Percentiles rank a stretch among this genome's conserved stretches.
Conservation (phyloP, 305 asterid genomes). For the Withania somnifera region DNA sequence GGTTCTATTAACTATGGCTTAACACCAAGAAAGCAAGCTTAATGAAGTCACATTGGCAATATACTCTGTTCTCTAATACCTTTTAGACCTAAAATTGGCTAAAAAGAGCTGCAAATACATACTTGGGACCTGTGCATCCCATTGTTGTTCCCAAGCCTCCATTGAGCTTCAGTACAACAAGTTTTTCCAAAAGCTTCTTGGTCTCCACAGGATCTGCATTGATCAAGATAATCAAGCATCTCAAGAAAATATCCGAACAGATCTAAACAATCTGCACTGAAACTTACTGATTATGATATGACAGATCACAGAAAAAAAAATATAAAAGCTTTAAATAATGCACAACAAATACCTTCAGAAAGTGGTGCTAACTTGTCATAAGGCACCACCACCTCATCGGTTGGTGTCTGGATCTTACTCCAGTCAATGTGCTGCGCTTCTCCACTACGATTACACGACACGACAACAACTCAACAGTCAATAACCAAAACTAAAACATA, state of each 20-base stretch:
- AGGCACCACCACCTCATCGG: constrained; percentile 95
- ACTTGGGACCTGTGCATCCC: constrained; percentile 99
- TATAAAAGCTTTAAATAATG: background rate
- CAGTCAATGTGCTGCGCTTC: constrained; percentile 82
- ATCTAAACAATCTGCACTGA: background rate
- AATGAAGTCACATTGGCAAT: background rate
- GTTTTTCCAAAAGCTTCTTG: constrained; percentile 72
- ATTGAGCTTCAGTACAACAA: constrained; percentile 86
- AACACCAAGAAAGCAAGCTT: background rate
- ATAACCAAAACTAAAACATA: constrained; percentile 4
- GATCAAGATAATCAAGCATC: constrained; percentile 7
- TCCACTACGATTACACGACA: constrained; percentile 39
- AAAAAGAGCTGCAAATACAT: constrained; percentile 10
- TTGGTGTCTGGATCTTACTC: constrained; percentile 98
- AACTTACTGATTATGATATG: background rate
- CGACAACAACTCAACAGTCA: constrained; percentile 9
- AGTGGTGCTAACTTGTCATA: constrained; percentile 63
- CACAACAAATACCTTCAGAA: constrained; percentile 47
- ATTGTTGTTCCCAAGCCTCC: constrained; percentile 99
- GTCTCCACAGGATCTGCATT: constrained; percentile 52
- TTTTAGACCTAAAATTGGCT: background rate
- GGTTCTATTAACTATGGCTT: background rate
- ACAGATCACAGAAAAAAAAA: background rate
- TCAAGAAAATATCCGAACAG: background rate
- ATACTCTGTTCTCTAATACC: background rate